Conservation (phyloP, 768 basidiomycete species). For the Pleurotus pulmonarius region DNA sequence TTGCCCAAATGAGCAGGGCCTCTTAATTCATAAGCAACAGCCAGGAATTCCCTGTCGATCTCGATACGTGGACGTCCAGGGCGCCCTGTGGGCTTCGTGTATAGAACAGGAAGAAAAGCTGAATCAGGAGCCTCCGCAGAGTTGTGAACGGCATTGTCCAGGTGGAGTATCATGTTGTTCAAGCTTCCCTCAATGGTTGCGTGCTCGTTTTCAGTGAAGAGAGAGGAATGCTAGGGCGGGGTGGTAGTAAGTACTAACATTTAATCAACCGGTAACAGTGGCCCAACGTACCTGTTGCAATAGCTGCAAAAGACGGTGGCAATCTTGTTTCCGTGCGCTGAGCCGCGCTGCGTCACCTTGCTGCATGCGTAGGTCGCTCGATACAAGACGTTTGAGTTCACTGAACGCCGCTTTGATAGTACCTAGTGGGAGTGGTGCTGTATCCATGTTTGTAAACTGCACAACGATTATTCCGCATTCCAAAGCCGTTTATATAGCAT, state of each 20-base stretch:
- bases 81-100: slow-evolving; percentile 9
- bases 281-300: not conserved
- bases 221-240: not conserved
- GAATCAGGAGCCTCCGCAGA: slow-evolving; percentile 10
- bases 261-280: not conserved
- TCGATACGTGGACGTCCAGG: slow-evolving; percentile 21
- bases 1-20: slow-evolving; percentile 6
- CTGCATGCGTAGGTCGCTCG: no score
- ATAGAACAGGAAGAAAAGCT: not conserved
- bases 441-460: no score
- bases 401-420: no score
- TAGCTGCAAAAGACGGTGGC: not conserved
- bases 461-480: no score
- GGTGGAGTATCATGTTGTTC: slow-evolving; percentile 8
- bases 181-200: not conserved
- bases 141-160: slow-evolving; percentile 6
- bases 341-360: not conserved
- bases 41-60: slow-evolving; percentile 15
- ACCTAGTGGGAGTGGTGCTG: no score
- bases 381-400: no score
- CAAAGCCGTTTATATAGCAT: no score
- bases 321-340: not conserved
- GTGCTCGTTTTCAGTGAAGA: not conserved
- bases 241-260: not conserved
- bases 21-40: slow-evolving; percentile 1